A percentile compares a stretch with the other conserved stretches of the same genome.
These are phyloP conservation scores for Peniophora sp. DNA, from an alignment of 1,284 basidiomycete genomes.

Conservation along the genomic window DNA sequence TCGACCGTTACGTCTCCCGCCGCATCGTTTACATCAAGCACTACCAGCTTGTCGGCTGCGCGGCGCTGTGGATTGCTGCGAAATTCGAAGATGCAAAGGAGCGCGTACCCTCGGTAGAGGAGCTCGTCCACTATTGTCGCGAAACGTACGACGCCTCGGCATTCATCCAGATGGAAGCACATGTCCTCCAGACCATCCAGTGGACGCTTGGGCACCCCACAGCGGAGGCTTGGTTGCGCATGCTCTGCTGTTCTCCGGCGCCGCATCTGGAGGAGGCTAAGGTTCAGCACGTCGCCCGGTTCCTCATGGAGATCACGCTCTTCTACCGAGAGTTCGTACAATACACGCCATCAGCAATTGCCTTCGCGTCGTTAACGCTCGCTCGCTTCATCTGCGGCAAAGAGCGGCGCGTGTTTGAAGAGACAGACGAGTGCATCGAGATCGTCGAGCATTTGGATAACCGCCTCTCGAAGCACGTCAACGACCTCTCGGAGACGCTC, in stretches of 20 bases:
- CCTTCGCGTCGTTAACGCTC: constrained; percentile 81
- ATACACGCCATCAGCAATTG: constrained; percentile 80
- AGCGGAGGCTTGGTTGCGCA: constrained; percentile 92
- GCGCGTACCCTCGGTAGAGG: constrained; percentile 90
- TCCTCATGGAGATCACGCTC: constrained; percentile 96
- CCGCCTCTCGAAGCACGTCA: constrained; percentile 78
- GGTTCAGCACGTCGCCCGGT: constrained; percentile 91
- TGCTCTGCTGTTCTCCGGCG: constrained; percentile 65
- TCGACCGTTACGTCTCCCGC: constrained; percentile 98
- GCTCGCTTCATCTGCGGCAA: constrained; percentile 84
- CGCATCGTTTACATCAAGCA: constrained; percentile 99
- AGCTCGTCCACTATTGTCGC: constrained; percentile 91
- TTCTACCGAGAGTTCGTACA: constrained; percentile 95
- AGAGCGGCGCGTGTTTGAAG: constrained; percentile 68
- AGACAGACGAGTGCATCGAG: constrained; percentile 69
- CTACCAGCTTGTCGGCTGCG: constrained; percentile 98
- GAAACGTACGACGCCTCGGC: constrained; percentile 94
- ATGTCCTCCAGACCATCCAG: constrained; percentile 92
- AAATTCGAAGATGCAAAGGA: constrained; percentile 99
- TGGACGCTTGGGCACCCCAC: constrained; percentile 98
- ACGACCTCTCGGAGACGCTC: constrained; percentile 86
- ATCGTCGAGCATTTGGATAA: constrained; percentile 82
- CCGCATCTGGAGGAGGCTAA: constrained; percentile 75
- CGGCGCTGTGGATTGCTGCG: constrained; percentile 97
- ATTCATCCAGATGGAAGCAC: constrained; percentile 96